Percentiles rank a stretch among this genome's conserved stretches.
Evolutionary conservation across 345 rosid species (phyloP).

Genomic region (Rhodamnia argentea): DNA sequence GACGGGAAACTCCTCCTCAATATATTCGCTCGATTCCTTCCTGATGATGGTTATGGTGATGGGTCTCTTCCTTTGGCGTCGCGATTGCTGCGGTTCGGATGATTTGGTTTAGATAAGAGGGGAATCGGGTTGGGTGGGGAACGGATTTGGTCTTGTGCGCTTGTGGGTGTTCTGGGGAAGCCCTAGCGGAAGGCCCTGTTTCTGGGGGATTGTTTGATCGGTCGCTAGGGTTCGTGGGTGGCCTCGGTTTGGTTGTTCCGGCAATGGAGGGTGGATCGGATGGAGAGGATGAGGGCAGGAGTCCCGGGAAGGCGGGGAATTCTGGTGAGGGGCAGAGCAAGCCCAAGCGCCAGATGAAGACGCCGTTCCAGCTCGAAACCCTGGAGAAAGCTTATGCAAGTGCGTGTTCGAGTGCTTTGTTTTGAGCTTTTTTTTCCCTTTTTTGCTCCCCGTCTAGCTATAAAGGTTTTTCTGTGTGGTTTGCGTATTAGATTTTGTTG

Average conservation of each 20-base stretch:
- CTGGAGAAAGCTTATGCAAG: slow-evolving; percentile 81
- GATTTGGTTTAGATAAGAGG: not conserved
- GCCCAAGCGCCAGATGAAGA: slow-evolving; percentile 99
- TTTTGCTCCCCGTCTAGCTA: not conserved
- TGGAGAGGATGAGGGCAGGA: not conserved
- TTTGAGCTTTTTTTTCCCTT: not conserved
- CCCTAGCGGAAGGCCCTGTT: not conserved
- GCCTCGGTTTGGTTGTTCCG: not conserved
- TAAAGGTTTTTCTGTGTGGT: not conserved
- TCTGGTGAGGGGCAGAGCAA: slow-evolving; percentile 42
- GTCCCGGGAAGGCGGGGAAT: slow-evolving; percentile 4
- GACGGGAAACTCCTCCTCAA: not conserved
- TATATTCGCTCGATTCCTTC: not conserved
- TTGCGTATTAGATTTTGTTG: not conserved
- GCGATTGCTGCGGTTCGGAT: not conserved
- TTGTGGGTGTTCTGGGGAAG: not conserved
- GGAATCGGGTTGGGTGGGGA: no score
- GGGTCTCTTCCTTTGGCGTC: not conserved
- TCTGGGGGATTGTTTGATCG: not conserved
- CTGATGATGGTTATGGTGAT: not conserved
- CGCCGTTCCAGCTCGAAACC: slow-evolving; percentile 85
- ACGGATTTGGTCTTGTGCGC: not conserved
- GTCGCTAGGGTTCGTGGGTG: not conserved
- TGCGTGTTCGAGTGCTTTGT: slow-evolving; percentile 4
- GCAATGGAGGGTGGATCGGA: slow-evolving; percentile 2